These are phyloP conservation scores for Colletotrichum zoysiae DNA, from an alignment of 2,329 filamentous ascomycete species.

Conservation along the genomic window DNA sequence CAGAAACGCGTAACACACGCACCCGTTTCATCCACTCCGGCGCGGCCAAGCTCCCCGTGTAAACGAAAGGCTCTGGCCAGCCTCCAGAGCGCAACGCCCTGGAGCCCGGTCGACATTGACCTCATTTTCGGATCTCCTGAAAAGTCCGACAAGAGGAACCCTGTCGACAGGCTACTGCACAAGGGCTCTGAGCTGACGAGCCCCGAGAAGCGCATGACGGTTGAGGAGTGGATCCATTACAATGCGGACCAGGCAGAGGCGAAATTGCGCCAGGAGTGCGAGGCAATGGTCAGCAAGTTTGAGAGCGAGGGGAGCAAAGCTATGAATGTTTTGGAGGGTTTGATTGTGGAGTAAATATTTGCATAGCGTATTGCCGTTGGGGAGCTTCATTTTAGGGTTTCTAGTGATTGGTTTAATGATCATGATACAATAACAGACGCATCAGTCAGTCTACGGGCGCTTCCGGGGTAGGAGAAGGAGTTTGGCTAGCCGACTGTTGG, in stretches of 20 bases:
- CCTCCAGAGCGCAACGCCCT: slow-evolving; percentile 71
- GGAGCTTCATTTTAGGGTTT: slow-evolving; percentile 18
- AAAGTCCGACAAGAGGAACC: slow-evolving; percentile 65
- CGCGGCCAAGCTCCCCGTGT: slow-evolving; percentile 65
- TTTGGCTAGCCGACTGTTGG: neutral
- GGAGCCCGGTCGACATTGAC: slow-evolving; percentile 84
- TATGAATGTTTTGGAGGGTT: slow-evolving; percentile 80
- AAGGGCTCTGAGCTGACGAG: slow-evolving; percentile 74
- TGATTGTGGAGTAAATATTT: slow-evolving; percentile 65
- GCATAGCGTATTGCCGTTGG: slow-evolving; percentile 27
- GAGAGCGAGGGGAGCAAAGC: slow-evolving; percentile 86
- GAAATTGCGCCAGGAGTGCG: slow-evolving; percentile 83
- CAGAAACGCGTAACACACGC: slow-evolving; percentile 62
- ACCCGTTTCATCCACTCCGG: slow-evolving; percentile 57
- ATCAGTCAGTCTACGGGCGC: slow-evolving; percentile 1
- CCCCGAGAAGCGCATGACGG: slow-evolving; percentile 88
- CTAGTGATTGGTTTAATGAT: slow-evolving; percentile 32
- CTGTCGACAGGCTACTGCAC: slow-evolving; percentile 62
- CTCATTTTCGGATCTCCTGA: slow-evolving; percentile 69
- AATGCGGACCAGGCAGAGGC: slow-evolving; percentile 86
- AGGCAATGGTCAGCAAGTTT: slow-evolving; percentile 84
- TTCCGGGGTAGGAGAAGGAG: neutral
- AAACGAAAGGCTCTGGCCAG: slow-evolving; percentile 69
- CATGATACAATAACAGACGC: slow-evolving; percentile 23
- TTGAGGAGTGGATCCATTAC: slow-evolving; percentile 91